These are phyloP conservation scores for Picea glauca DNA, from an alignment of 75 land plant genomes.

Conservation along the genomic window DNA sequence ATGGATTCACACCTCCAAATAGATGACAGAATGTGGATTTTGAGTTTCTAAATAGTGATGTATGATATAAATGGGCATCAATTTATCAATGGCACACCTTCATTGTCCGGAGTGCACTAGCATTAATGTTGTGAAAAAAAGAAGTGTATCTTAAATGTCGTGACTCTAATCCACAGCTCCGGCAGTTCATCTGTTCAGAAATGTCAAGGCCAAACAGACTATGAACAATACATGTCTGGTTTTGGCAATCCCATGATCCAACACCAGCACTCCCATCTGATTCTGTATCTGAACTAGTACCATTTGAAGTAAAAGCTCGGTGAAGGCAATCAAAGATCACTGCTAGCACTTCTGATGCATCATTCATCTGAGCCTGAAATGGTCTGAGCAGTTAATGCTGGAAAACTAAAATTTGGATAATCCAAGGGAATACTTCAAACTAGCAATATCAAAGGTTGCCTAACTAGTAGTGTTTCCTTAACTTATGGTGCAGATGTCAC, in stretches of 20 bases:
- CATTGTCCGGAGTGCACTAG: slow-evolving; percentile 71
- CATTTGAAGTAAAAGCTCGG: slow-evolving; percentile 40
- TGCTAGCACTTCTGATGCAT: slow-evolving; percentile 86
- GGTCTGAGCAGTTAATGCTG: neutral
- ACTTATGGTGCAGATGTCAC: neutral
- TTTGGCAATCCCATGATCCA: slow-evolving; percentile 76
- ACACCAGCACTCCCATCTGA: slow-evolving; percentile 39
- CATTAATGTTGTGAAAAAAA: slow-evolving; percentile 88
- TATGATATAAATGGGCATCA: neutral
- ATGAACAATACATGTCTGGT: slow-evolving; percentile 60
- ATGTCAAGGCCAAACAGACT: slow-evolving; percentile 84
- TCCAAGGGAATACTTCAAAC: too few species aligned
- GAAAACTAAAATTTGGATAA: neutral
- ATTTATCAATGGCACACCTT: slow-evolving; percentile 63
- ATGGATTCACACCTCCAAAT: neutral
- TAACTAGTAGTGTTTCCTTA: neutral
- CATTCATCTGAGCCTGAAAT: slow-evolving; percentile 91
- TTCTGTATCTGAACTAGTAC: slow-evolving; percentile 38
- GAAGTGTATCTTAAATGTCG: slow-evolving; percentile 80
- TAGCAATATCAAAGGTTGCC: neutral
- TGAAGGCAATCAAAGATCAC: slow-evolving; percentile 89
- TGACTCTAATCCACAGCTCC: slow-evolving; percentile 56
- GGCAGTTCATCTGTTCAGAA: slow-evolving; percentile 76
- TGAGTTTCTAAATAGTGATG: neutral
- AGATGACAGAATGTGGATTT: neutral